Evolutionary conservation across 257 asterid genomes (phyloP).

Genomic region (Solanum microdontum): DNA sequence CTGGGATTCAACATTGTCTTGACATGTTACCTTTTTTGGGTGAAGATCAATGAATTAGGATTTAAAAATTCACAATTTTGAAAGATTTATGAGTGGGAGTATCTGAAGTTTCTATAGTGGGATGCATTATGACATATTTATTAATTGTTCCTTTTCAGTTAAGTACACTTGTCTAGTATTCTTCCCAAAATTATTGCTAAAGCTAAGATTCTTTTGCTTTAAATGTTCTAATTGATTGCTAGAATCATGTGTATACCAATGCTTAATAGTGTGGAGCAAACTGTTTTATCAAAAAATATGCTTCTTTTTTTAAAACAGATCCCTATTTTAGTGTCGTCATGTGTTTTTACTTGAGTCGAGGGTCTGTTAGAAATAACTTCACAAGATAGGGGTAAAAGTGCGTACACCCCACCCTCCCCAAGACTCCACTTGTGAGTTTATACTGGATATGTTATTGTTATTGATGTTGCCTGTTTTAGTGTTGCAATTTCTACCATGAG

Average conservation of each 20-base stretch:
- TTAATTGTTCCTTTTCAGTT: background rate
- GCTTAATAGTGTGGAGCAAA: background rate
- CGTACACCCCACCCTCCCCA: background rate
- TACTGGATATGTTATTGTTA: background rate
- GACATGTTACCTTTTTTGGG: background rate
- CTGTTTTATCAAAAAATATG: background rate
- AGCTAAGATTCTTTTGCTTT: background rate
- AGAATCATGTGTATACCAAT: background rate
- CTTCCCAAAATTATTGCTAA: background rate
- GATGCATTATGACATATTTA: background rate
- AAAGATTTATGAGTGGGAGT: conserved; percentile 5
- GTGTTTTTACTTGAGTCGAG: background rate
- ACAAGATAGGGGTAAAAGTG: background rate
- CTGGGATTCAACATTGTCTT: background rate
- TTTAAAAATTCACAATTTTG: background rate
- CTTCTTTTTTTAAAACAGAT: background rate
- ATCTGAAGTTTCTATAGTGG: background rate
- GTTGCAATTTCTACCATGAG: background rate
- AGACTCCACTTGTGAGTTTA: background rate
- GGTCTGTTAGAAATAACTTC: background rate
- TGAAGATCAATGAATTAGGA: background rate
- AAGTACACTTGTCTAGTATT: background rate
- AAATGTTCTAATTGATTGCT: background rate
- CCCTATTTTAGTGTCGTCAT: background rate
- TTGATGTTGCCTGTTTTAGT: background rate